Conservation (phyloP, 192 early-diverging fungal genomes). For the Ambispora gerdemannii region DNA sequence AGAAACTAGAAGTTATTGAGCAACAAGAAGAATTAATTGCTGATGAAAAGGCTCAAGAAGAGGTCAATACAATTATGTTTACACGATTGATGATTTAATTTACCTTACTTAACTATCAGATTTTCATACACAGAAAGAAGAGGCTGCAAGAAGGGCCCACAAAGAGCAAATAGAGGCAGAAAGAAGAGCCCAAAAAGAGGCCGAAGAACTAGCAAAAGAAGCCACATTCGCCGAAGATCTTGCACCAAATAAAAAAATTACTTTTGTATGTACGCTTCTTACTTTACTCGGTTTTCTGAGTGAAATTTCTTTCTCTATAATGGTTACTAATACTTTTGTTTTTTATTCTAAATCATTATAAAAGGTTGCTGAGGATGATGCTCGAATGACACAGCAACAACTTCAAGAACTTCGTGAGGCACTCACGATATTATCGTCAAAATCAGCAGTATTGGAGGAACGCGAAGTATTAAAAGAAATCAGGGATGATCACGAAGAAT, state of each 20-base stretch:
- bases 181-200: constrained; percentile 57
- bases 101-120: background rate
- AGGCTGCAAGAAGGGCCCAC: constrained; percentile 53
- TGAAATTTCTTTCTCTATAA: too few species aligned
- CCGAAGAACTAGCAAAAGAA: constrained; percentile 46
- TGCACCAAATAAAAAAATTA: constrained; percentile 17
- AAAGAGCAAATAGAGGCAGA: constrained; percentile 63
- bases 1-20: constrained; percentile 89
- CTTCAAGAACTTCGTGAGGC: constrained; percentile 57
- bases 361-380: constrained; percentile 37
- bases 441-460: constrained; percentile 58
- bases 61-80: constrained; percentile 6
- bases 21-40: constrained; percentile 97
- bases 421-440: constrained; percentile 51
- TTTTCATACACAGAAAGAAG: constrained; percentile 48
- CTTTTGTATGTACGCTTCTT: background rate
- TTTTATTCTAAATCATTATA: background rate
- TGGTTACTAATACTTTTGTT: background rate
- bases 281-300: too few species aligned
- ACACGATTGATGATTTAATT: background rate
- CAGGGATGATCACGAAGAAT: constrained; percentile 59
- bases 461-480: constrained; percentile 61
- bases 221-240: constrained; percentile 17
- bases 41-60: constrained; percentile 89
- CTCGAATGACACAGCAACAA: constrained; percentile 54